Base-by-base conservation (phyloP, 2,329 filamentous ascomycete genomes). In the Trichophyton benhamiae region DNA sequence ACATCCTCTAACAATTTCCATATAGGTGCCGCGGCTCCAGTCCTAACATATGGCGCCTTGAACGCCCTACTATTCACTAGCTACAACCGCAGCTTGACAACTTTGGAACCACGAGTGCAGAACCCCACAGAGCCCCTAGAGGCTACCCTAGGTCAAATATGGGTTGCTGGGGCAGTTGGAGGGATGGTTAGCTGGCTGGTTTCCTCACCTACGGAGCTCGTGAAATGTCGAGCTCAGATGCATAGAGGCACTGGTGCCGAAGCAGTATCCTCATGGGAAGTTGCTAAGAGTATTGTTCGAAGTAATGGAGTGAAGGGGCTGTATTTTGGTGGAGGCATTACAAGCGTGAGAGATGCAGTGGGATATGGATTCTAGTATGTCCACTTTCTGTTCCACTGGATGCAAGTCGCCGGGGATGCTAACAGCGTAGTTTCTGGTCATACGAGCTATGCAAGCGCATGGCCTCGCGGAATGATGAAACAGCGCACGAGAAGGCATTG, bases 341-440 rank as follows among this genome's bases (percentile, higher is more conserved):
- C 92, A 0, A 89, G 87, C 60, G 71, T 92, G 46, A 81, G 92
- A 58, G 92, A 97, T 74, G 87, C 87, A 62, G 82, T 96, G 61
- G 92, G 92, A n/a, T 97, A 96, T 75, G 92, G 91, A 0, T 96
- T 96, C 73, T 97, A 96, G 82, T 84, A 78, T 68, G 80, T 69
- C 7, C 27, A 30, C 60, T 61, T 17, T 53, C 60, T 62, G 48
- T 63, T 52, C 57, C 25, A 1, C n/a, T 36, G 4, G 15, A 30
- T 36, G 15, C 17, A 3, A 11, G 22, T 30, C 30, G 27, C 13
- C 8, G 20, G 25, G 20, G 8, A 27, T 59, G 38, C 48, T 60
- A 15, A 58, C 33, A 7, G 4, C 52, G 62, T 62, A 83, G 82
- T 71, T 97, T 97, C 73, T 95, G 88, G 88, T 87, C 87, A 0